These are phyloP conservation scores for Crithidia bombi DNA, from an alignment of 208 protist species.

Conservation along the genomic window DNA sequence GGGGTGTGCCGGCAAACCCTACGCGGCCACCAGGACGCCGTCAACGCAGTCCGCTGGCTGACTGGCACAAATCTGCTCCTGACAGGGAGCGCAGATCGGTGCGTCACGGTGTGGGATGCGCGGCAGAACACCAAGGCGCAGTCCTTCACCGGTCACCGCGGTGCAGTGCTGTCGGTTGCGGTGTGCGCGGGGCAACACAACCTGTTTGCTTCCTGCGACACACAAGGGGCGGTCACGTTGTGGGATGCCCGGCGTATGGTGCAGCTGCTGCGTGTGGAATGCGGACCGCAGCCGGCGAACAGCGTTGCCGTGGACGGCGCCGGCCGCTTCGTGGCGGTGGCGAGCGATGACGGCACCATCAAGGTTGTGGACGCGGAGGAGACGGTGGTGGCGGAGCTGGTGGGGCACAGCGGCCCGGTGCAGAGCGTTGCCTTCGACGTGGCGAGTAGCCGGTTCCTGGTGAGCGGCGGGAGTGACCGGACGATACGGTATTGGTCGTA, in stretches of 20 bases:
- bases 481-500: conserved; percentile 88
- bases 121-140: conserved; percentile 93
- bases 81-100: conserved; percentile 96
- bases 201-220: conserved; percentile 84
- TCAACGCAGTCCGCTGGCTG: conserved; percentile 94
- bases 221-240: conserved; percentile 91
- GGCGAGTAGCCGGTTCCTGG: conserved; percentile 73
- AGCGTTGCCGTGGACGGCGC: conserved; percentile 67
- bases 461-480: conserved; percentile 82
- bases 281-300: conserved; percentile 82
- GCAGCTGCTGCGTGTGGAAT: conserved; percentile 55
- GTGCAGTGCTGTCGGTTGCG: conserved; percentile 88
- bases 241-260: conserved; percentile 86
- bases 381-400: conserved; percentile 71
- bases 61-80: conserved; percentile 94
- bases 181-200: conserved; percentile 2
- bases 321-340: conserved; percentile 88
- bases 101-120: conserved; percentile 96
- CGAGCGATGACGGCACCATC: conserved; percentile 94
- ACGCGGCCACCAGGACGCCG: conserved; percentile 94
- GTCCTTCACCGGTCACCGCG: conserved; percentile 96
- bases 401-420: conserved; percentile 83
- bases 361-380: conserved; percentile 94
- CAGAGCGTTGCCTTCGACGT: conserved; percentile 88
- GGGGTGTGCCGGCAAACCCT: conserved; percentile 93